Base-by-base conservation (phyloP, 2,329 filamentous ascomycete genomes). In the Aureobasidium sp. region DNA sequence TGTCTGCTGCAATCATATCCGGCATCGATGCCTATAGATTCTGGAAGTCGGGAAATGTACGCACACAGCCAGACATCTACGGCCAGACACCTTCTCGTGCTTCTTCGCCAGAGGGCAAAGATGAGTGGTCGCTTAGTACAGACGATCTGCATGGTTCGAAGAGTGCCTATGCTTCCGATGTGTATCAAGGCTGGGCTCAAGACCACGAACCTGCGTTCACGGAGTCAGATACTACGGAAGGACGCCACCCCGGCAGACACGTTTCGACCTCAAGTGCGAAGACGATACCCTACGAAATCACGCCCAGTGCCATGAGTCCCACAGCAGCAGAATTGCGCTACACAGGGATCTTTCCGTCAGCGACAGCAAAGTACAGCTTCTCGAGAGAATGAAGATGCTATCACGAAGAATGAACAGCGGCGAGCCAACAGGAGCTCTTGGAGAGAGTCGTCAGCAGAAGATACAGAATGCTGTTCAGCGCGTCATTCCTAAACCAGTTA, bases 251-350 rank as follows among this genome's bases (percentile, higher is more conserved):
- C 10, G 57, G 57, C 20, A 13, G n/a, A 9, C 44, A 60, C 5
- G 23, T 60, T 5, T 20, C 46, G 5, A 32, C 12, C 8, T 2
- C 17, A 6, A 60, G 57, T 32, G 12, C 26, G 15, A 60, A n/a
- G n/a, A 51, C 44, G 15, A 39, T 60, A 32, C 44, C 44, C n/a
- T 60, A 60, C 20, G 44, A 50, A 17, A 44, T 50, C 5, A 60
- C 57, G 6, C 46, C 57, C 6, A 60, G 57, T 36, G 57, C 57
- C 26, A 60, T 60, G 57, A 60, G 57, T 42, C 57, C 57, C 1
- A 29, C 15, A 7, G 26, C 42, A 27, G 55, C 42, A 27, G 55
- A 59, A 26, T 5, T 8, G 10, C 44, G 46, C 27, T 60, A 60
- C 10, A 42, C 37, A 32, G 46, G 57, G 4, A 41, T 60, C 8